Evolutionary conservation across 805 yeast species (phyloP), one percentile per base, ranked within the genome.

Genomic region (Myxozyma melibiosi): DNA sequence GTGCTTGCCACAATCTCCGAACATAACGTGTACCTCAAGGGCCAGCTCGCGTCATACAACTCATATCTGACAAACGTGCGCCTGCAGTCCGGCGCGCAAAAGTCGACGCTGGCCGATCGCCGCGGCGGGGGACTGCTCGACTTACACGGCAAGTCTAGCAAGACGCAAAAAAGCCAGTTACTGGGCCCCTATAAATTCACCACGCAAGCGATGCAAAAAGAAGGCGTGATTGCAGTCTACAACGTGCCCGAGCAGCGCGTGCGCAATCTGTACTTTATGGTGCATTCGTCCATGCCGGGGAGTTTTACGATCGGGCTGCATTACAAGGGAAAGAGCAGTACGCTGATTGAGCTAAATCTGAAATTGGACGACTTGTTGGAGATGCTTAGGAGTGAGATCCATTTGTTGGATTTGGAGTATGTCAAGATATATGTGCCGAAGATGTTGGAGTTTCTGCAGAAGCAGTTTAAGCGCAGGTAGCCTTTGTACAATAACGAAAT

Each of bases 11-110:
- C 68, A 16, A 71, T 72, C 25, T 50, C 67, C 8, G 75, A 73
- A 38, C 75, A 71, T 54, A 72, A 73, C 45, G 71, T 68, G 50
- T 72, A 73, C 48, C 66, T 73, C 18, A 61, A 66, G 30, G 57
- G 69, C 2, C 76, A 73, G 60, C 57, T 73, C 22, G 72, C 72
- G 38, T 71, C 74, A 3, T 73, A 71, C 63, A 61, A 70, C 30
- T 70, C 74, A 24, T 73, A 73, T 55, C 61, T 73, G 53, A 50
- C 61, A 50, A 73, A 73, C 41, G 74, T 71, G 20, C 66, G 75
- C 16, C 58, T 62, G 45, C 73, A 70, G 35, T 66, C 72, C 0
- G 69, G 71, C 2, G 47, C 68, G 4, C 64, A 66, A 55, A 62
- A 56, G 42, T 66, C 64, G 38, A 67, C 62, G 2, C 42, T 62